These are phyloP conservation scores for Cinnamomum micranthum DNA, from an alignment of 164 flowering plant species.

Conservation along the genomic window DNA sequence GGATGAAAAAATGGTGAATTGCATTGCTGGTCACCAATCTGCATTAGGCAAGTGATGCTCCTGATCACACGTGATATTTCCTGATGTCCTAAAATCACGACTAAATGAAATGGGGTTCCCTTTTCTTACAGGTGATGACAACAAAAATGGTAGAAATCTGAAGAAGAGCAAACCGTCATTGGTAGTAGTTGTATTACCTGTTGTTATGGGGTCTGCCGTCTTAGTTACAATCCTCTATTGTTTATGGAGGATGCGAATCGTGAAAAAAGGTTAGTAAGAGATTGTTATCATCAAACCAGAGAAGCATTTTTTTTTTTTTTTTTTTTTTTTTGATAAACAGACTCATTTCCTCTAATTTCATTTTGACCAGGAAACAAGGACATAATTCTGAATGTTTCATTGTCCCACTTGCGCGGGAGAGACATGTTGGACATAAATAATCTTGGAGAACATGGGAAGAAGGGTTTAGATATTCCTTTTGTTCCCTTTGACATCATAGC, in stretches of 20 bases:
- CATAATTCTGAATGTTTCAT: neutral
- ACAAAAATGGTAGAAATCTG: neutral
- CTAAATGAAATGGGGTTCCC: neutral
- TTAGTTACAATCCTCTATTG: neutral
- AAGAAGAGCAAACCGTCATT: neutral
- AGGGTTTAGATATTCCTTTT: neutral
- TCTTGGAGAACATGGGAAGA: neutral
- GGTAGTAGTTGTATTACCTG: neutral
- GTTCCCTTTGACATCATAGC: neutral
- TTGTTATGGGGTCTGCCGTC: neutral
- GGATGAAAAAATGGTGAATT: neutral
- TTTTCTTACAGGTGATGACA: neutral
- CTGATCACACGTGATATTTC: no score
- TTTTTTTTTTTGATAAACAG: no score
- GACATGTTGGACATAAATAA: neutral
- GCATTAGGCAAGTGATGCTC: neutral
- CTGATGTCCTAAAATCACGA: neutral
- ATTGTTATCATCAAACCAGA: neutral
- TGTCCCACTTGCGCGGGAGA: neutral
- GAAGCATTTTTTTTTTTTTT: neutral
- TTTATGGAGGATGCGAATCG: neutral
- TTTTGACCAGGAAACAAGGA: neutral
- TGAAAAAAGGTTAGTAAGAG: neutral
- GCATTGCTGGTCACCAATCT: neutral
- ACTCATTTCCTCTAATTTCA: neutral